Evolutionary conservation across 371 early-diverging fungal genomes (phyloP).

Genomic region (Nosema muscidifuracis): DNA sequence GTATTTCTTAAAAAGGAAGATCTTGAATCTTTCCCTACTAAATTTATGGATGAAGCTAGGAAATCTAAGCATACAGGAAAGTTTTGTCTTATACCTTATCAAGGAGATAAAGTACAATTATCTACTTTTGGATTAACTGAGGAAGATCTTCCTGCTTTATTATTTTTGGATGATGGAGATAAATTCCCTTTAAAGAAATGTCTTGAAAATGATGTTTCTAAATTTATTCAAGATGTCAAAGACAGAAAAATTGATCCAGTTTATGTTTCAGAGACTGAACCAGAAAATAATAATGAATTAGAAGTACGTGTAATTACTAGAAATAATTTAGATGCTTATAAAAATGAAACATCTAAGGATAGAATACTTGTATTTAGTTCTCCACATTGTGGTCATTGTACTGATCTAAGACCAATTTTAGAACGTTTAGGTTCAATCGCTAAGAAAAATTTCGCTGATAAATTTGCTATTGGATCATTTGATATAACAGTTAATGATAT

Average conservation of each 20-base stretch:
- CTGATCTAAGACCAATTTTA: slow-evolving; percentile 40
- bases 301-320: slow-evolving; percentile 43
- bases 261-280: slow-evolving; percentile 25
- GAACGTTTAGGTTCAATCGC: slow-evolving; percentile 28
- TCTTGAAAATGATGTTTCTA: slow-evolving; percentile 7
- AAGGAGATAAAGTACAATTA: slow-evolving; percentile 11
- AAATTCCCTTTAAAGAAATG: slow-evolving; percentile 41
- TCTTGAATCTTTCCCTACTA: not conserved
- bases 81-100: slow-evolving; percentile 29
- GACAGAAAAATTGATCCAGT: slow-evolving; percentile 15
- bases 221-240: slow-evolving; percentile 28
- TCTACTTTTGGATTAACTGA: slow-evolving; percentile 25
- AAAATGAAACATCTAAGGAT: slow-evolving; percentile 31
- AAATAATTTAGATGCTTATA: slow-evolving; percentile 9
- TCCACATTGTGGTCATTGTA: slow-evolving; percentile 44
- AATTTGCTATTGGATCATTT: slow-evolving; percentile 34
- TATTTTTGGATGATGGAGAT: slow-evolving; percentile 28
- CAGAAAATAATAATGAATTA: slow-evolving; percentile 41
- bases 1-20: slow-evolving; percentile 29
- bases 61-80: slow-evolving; percentile 29
- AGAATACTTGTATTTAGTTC: slow-evolving; percentile 43
- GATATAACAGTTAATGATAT: slow-evolving; percentile 50
- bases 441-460: slow-evolving; percentile 11
- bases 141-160: slow-evolving; percentile 42
- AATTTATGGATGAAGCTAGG: slow-evolving; percentile 1